Evolutionary conservation across 2,329 filamentous ascomycete species (phyloP).

Genomic region (Hypoxylon sp.): DNA sequence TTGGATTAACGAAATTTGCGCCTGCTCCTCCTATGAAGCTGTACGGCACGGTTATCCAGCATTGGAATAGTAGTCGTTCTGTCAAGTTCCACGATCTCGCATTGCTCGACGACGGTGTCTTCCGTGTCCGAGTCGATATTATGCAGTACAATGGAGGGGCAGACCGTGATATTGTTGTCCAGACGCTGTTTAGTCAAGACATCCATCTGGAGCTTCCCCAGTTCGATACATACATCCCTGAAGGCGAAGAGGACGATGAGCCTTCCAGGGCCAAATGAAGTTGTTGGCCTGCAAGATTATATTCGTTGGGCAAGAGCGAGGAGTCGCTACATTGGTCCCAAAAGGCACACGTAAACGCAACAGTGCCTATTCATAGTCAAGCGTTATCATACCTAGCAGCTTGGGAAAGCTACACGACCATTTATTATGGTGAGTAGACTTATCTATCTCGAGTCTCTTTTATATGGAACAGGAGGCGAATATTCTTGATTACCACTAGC

Average conservation of each 20-base stretch:
- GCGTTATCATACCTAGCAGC: not conserved
- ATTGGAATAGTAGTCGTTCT: not conserved
- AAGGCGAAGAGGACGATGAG: not conserved
- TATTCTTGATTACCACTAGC: not conserved
- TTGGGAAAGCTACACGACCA: not conserved
- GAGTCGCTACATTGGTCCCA: too few relatives aligned
- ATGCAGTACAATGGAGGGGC: not conserved
- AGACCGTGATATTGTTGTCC: not conserved
- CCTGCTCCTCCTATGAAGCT: not conserved
- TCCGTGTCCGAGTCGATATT: conserved; percentile 2
- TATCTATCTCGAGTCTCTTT: not conserved
- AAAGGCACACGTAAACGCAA: not conserved
- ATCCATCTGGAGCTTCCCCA: not conserved
- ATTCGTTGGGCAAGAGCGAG: too few relatives aligned
- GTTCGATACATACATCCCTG: not conserved
- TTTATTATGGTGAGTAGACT: not conserved
- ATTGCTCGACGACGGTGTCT: not conserved
- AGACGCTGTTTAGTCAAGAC: not conserved
- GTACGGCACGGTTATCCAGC: not conserved
- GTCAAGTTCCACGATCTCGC: not conserved
- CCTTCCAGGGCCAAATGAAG: too few relatives aligned
- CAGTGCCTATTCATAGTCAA: not conserved
- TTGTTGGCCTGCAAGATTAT: too few relatives aligned
- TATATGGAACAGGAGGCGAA: not conserved
- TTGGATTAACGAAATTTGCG: not conserved